Evolutionary conservation across 2,329 filamentous ascomycete genomes (phyloP), one percentile per base, ranked within the genome.

Genomic region (Botryosphaeria dothidea): DNA sequence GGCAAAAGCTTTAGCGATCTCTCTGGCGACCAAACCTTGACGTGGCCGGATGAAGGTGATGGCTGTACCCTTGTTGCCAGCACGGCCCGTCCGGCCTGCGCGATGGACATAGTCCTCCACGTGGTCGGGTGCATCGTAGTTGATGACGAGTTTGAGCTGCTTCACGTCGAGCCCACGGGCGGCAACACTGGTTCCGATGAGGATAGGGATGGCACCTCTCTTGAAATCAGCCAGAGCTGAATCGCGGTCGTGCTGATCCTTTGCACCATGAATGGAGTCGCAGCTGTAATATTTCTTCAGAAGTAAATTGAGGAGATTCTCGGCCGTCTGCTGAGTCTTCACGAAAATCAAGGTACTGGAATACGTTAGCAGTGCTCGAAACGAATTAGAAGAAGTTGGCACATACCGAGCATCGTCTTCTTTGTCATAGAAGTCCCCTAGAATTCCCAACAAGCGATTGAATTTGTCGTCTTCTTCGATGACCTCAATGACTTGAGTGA

Each of bases 51-150:
- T 83, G 74, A 98, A 97, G 0, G 95, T 99, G 58, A 99, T 92
- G 0, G 95, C 95, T 43, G 93, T 96, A 68, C 95, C 95, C 23
- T 88, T 97, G 73, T 97, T 96, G 45, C 95, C 95, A 51, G 95
- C 95, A 74, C 95, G 90, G 11, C 95, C 95, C 7, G 95, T 98
- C 71, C 95, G 92, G 54, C 95, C 95, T 64, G 92, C 92, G 68
- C 95, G 90, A 77, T 97, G 95, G 45, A 98, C 94, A 73, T 98
- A 98, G 74, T 98, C 95, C 79, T 99, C 95, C 67, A 97, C 79
- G 79, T 98, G 93, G 72, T 96, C 96, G 0, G 93, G 94, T 0
- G 90, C 92, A 74, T 97, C 93, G 75, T 92, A 97, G 79, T 98
- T 98, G 79, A 99, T 89, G 8, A 99, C 95, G 34, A 98, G 85